A percentile compares a stretch with the other conserved stretches of the same genome.
Evolutionary conservation across 208 protist species (phyloP).

Genomic region (Porcisia deanei): DNA sequence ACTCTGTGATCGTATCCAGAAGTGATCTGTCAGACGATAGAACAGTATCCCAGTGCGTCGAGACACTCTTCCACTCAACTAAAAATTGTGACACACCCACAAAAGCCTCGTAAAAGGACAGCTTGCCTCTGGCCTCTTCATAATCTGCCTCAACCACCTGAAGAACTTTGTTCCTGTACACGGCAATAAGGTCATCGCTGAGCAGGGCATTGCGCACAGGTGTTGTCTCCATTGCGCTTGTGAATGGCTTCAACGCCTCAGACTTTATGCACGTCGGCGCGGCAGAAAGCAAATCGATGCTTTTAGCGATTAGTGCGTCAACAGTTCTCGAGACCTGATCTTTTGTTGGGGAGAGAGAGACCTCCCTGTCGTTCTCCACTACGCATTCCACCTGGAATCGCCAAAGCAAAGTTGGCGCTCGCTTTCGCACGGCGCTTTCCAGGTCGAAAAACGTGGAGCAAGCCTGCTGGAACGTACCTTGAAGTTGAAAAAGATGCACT

Average conservation of each 20-base stretch:
- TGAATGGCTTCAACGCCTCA: slow-evolving; percentile 17
- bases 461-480: slow-evolving; percentile 70
- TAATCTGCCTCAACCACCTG: slow-evolving; percentile 33
- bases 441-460: slow-evolving; percentile 64
- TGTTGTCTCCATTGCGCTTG: slow-evolving; percentile 7
- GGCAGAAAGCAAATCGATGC: slow-evolving; percentile 22
- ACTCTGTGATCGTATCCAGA: slow-evolving; percentile 35
- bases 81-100: slow-evolving; percentile 38
- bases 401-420: slow-evolving; percentile 45
- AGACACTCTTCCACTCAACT: slow-evolving; percentile 33
- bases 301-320: slow-evolving; percentile 43
- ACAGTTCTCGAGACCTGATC: slow-evolving; percentile 41
- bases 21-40: slow-evolving; percentile 8
- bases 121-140: slow-evolving; percentile 35
- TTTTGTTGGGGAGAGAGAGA: slow-evolving; percentile 50
- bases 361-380: slow-evolving; percentile 33
- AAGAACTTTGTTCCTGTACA: slow-evolving; percentile 29
- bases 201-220: slow-evolving; percentile 13
- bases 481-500: slow-evolving; percentile 75
- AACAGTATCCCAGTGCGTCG: slow-evolving; percentile 25
- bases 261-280: slow-evolving; percentile 34
- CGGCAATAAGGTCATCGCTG: slow-evolving; percentile 27
- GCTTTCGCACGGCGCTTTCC: slow-evolving; percentile 36
- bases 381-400: slow-evolving; percentile 76
- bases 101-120: slow-evolving; percentile 37